Conservation (phyloP, 1,284 basidiomycete genomes). For the Apiotrichum mycotoxinovorans region DNA sequence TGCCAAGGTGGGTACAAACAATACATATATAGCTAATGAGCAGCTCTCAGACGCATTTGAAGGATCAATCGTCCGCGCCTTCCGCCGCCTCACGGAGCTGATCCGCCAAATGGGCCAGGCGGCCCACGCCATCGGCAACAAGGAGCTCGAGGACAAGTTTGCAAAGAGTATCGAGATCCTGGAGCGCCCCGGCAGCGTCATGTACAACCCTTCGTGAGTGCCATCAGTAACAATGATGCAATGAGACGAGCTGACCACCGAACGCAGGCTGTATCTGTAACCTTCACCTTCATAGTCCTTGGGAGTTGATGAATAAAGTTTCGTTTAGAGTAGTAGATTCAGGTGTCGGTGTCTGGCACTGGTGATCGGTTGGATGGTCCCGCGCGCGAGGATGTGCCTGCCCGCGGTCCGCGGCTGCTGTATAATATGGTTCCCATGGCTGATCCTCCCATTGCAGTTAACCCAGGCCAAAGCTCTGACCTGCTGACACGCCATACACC, state of each 20-base stretch:
- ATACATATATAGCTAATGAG: no score
- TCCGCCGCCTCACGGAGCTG: slow-evolving; percentile 88
- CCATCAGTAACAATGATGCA: slow-evolving; percentile 54
- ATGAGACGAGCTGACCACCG: slow-evolving; percentile 64
- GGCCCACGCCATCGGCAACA: slow-evolving; percentile 93
- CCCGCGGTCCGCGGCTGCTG: no score
- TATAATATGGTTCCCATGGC: no score
- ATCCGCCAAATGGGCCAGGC: slow-evolving; percentile 92
- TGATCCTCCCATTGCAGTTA: no score
- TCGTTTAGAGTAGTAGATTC: no score
- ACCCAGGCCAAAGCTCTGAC: no score
- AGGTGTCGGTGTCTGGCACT: no score
- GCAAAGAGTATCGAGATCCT: slow-evolving; percentile 82
- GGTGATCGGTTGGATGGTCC: no score
- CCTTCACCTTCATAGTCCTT: background rate
- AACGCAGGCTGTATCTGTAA: slow-evolving; percentile 18
- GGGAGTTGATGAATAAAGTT: background rate
- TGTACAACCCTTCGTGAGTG: slow-evolving; percentile 67
- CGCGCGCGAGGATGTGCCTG: no score
- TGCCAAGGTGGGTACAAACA: slow-evolving; percentile 68
- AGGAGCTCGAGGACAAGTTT: slow-evolving; percentile 87
- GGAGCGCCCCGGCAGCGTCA: slow-evolving; percentile 85
- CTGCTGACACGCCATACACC: no score
- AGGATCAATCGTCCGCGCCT: slow-evolving; percentile 88
- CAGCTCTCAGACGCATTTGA: slow-evolving; percentile 79